phyloP scores from a whole-genome alignment of 2,329 filamentous ascomycete species.

The Mycosphaerella sp. region DNA sequence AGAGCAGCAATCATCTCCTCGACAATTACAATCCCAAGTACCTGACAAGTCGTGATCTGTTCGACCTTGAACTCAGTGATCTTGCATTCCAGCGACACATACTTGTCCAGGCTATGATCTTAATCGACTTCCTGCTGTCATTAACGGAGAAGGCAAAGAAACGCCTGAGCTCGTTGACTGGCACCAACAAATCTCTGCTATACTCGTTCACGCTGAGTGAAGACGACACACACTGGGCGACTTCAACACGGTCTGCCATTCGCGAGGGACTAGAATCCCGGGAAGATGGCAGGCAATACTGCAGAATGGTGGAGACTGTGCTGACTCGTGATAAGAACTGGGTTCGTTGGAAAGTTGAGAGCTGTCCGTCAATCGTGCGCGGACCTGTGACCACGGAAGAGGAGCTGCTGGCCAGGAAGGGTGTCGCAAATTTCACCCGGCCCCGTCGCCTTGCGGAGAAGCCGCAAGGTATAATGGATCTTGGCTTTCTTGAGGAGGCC shows the following conservation, averaged over 20 bases:
- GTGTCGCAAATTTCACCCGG: constrained; percentile 60
- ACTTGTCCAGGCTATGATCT: constrained; percentile 87
- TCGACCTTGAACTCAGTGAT: constrained; percentile 94
- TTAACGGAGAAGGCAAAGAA: constrained; percentile 76
- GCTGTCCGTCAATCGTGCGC: constrained; percentile 78
- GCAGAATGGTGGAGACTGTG: constrained; percentile 94
- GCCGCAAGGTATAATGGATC: constrained; percentile 65
- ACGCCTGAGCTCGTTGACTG: constrained; percentile 61
- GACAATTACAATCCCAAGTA: constrained; percentile 95
- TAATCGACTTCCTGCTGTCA: constrained; percentile 92
- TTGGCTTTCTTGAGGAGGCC: constrained; percentile 70
- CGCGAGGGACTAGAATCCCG: constrained; percentile 62
- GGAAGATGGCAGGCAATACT: constrained; percentile 82
- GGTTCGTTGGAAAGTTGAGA: constrained; percentile 97
- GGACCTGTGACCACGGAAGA: constrained; percentile 62
- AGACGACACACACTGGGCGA: constrained; percentile 83
- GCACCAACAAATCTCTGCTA: constrained; percentile 74
- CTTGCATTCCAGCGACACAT: constrained; percentile 91
- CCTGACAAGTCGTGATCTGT: constrained; percentile 91
- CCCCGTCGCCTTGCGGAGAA: constrained; percentile 64
- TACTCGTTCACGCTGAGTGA: constrained; percentile 72
- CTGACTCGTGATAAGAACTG: constrained; percentile 95
- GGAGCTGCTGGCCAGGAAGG: constrained; percentile 63
- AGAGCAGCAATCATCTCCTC: constrained; percentile 49
- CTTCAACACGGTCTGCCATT: constrained; percentile 69